Conservation (phyloP, 495 filamentous ascomycete species). For the Aspergillus baeticus region DNA sequence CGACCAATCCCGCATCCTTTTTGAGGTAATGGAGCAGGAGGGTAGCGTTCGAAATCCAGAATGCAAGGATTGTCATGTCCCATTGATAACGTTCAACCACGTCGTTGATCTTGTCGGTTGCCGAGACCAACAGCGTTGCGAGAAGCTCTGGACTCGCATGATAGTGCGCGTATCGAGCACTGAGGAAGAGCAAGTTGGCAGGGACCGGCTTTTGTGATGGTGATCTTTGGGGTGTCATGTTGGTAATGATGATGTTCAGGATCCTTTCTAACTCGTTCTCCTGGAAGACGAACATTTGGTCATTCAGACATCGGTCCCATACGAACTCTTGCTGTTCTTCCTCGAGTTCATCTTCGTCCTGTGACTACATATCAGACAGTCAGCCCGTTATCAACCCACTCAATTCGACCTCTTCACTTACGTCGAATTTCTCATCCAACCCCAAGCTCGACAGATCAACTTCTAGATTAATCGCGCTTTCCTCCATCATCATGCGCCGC, state of each 20-base stretch:
- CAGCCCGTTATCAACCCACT: slow-evolving; percentile 10
- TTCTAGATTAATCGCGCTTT: slow-evolving; percentile 95
- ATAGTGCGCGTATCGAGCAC: slow-evolving; percentile 94
- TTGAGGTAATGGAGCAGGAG: slow-evolving; percentile 93
- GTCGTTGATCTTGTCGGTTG: slow-evolving; percentile 94
- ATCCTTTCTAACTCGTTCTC: slow-evolving; percentile 87
- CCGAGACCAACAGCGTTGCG: slow-evolving; percentile 72
- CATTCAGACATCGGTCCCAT: slow-evolving; percentile 93
- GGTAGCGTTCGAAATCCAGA: slow-evolving; percentile 98
- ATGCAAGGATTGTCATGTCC: slow-evolving; percentile 99
- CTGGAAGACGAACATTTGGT: slow-evolving; percentile 99
- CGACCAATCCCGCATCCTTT: slow-evolving; percentile 81
- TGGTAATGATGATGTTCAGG: slow-evolving; percentile 92
- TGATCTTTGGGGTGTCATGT: slow-evolving; percentile 95
- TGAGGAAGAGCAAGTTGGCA: slow-evolving; percentile 93
- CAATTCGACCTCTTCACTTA: slow-evolving; percentile 38
- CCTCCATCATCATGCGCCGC: slow-evolving; percentile 99
- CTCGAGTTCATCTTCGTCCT: slow-evolving; percentile 72
- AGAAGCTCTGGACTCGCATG: slow-evolving; percentile 87
- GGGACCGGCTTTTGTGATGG: slow-evolving; percentile 96
- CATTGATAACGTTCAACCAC: slow-evolving; percentile 93
- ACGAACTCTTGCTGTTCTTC: slow-evolving; percentile 92
- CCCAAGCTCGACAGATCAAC: slow-evolving; percentile 95
- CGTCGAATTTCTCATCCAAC: slow-evolving; percentile 93
- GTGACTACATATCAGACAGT: slow-evolving; percentile 48